Percentiles rank a stretch among this genome's conserved stretches.
phyloP scores from a whole-genome alignment of 2,329 filamentous ascomycete genomes.

The Immersiporthe knoxdaviesiana region DNA sequence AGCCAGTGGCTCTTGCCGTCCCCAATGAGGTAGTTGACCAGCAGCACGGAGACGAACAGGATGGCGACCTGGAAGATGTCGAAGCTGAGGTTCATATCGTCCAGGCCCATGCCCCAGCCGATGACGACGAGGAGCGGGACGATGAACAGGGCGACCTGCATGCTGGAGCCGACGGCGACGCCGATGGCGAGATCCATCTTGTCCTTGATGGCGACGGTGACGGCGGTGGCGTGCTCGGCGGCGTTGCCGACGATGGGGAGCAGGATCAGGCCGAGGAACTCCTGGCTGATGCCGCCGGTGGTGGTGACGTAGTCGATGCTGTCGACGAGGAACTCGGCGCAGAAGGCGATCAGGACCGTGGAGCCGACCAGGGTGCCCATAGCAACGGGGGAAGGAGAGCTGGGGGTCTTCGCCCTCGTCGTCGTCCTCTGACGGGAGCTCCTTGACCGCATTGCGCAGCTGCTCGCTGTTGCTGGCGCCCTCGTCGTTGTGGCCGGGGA shows the following conservation, averaged over 20 bases:
- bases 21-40: slow-evolving; percentile 84
- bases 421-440: slow-evolving; percentile 53
- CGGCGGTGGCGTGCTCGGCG: slow-evolving; percentile 79
- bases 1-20: slow-evolving; percentile 85
- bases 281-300: slow-evolving; percentile 64
- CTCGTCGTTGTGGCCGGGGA: slow-evolving; percentile 33
- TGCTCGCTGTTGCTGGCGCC: slow-evolving; percentile 42
- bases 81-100: slow-evolving; percentile 81
- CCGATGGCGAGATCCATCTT: slow-evolving; percentile 85
- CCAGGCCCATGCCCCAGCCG: slow-evolving; percentile 73
- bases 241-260: slow-evolving; percentile 84
- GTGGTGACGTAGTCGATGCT: slow-evolving; percentile 71
- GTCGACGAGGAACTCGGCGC: slow-evolving; percentile 77
- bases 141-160: slow-evolving; percentile 80
- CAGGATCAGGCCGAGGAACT: slow-evolving; percentile 80
- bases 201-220: slow-evolving; percentile 79
- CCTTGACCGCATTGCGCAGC: slow-evolving; percentile 49
- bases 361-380: slow-evolving; percentile 71
- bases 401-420: slow-evolving; percentile 76
- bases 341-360: slow-evolving; percentile 79
- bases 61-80: slow-evolving; percentile 88
- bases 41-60: slow-evolving; percentile 79
- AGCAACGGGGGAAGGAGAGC: slow-evolving; percentile 72
- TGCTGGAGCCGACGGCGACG: slow-evolving; percentile 78
- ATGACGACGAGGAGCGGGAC: slow-evolving; percentile 77